These are phyloP conservation scores for Gilbertella persicaria DNA, from an alignment of 371 early-diverging fungal species.

Conservation along the genomic window DNA sequence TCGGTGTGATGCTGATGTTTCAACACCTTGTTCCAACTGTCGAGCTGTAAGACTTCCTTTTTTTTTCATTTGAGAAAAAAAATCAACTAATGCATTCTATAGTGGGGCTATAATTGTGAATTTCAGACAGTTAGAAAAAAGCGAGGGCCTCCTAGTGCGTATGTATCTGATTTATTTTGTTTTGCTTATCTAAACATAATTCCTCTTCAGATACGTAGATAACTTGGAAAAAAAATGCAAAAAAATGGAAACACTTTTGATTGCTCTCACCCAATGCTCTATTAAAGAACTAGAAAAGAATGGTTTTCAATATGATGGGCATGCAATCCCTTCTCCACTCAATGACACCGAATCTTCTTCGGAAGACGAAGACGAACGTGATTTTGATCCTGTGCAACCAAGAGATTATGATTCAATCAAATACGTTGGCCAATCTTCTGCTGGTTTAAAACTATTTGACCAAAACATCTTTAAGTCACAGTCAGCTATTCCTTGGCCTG, in stretches of 20 bases:
- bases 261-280: conserved; percentile 33
- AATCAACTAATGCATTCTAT: no score
- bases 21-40: conserved; percentile 54
- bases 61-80: no score
- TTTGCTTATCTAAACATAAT: not conserved
- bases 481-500: conserved; percentile 40
- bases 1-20: conserved; percentile 52
- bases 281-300: conserved; percentile 44
- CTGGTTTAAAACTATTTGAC: conserved; percentile 34
- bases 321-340: not conserved
- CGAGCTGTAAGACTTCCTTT: conserved; percentile 36
- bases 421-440: conserved; percentile 46
- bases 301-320: conserved; percentile 27
- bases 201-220: conserved; percentile 40
- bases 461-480: conserved; percentile 39
- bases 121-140: conserved; percentile 50
- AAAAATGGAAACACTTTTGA: conserved; percentile 47
- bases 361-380: conserved; percentile 11
- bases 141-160: conserved; percentile 54
- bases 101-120: conserved; percentile 56
- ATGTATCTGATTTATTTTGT: conserved; percentile 9
- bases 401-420: conserved; percentile 49
- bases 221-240: conserved; percentile 47
- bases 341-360: not conserved
- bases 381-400: conserved; percentile 12